Conservation (phyloP, 2,329 filamentous ascomycete species). For the Exserohilum rostratum region DNA sequence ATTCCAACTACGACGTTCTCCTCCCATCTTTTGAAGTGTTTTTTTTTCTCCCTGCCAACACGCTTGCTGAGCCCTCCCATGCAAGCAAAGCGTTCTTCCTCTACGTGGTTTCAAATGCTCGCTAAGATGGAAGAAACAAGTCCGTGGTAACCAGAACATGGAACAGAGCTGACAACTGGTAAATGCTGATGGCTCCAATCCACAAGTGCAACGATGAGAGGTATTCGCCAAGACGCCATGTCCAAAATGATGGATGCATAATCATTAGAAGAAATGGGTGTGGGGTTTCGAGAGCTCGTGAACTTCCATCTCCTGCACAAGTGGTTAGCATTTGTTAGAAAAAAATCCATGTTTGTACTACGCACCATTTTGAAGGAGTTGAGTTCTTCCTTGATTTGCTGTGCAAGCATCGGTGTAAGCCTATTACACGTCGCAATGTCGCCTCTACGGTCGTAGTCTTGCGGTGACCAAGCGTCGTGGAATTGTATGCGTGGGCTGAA, state of each 20-base stretch:
- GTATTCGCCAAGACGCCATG: slow-evolving; percentile 52
- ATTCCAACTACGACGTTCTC: slow-evolving; percentile 29
- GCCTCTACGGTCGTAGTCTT: slow-evolving; percentile 93
- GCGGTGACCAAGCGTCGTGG: slow-evolving; percentile 93
- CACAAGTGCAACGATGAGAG: slow-evolving; percentile 42
- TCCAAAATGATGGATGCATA: slow-evolving; percentile 49
- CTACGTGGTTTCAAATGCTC: slow-evolving; percentile 49
- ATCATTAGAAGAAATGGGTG: slow-evolving; percentile 96
- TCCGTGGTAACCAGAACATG: slow-evolving; percentile 51
- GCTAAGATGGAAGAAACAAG: slow-evolving; percentile 51
- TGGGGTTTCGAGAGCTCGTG: slow-evolving; percentile 99
- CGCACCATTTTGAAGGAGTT: slow-evolving; percentile 99
- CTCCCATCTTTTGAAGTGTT: slow-evolving; percentile 19
- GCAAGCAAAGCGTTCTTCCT: slow-evolving; percentile 30
- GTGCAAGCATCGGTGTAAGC: slow-evolving; percentile 92
- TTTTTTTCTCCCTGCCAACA: slow-evolving; percentile 29
- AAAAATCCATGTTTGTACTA: not conserved
- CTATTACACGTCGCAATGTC: slow-evolving; percentile 98
- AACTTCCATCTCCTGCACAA: slow-evolving; percentile 94
- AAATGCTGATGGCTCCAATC: slow-evolving; percentile 49
- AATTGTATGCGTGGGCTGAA: slow-evolving; percentile 96
- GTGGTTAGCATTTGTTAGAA: slow-evolving; percentile 49
- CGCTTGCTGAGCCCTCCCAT: slow-evolving; percentile 24
- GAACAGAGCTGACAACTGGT: slow-evolving; percentile 49
- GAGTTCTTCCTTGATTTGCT: slow-evolving; percentile 99